Conservation (phyloP, 306 rosid species). For the Echinosophora koreensis region DNA sequence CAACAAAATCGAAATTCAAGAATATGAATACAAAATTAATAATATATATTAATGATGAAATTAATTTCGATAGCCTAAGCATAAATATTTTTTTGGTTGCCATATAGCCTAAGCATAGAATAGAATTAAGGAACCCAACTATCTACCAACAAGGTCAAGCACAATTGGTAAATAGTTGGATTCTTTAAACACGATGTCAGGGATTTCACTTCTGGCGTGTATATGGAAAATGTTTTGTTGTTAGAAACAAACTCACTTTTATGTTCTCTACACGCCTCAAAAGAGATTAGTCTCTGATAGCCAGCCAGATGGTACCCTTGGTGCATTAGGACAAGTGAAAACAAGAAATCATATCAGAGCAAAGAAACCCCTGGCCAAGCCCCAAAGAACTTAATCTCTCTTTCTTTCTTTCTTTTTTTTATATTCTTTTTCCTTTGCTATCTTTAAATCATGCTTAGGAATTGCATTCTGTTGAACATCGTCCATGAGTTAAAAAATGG, state of each 20-base stretch:
- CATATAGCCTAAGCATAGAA: no score
- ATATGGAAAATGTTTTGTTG: not conserved
- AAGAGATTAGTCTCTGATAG: no score
- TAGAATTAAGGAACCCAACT: no score
- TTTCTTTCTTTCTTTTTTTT: not conserved
- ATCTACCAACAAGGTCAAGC: no score
- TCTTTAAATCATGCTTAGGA: constrained; percentile 39
- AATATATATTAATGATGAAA: not conserved
- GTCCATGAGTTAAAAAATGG: constrained; percentile 54
- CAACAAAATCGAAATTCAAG: not conserved
- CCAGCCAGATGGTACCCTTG: no score
- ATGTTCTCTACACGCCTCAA: no score
- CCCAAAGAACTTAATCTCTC: not conserved
- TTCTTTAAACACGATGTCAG: no score
- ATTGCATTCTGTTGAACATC: constrained; percentile 54
- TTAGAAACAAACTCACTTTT: no score
- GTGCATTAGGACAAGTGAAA: not conserved
- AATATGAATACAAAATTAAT: not conserved
- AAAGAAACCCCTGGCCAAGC: not conserved
- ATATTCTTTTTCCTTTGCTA: constrained; percentile 26
- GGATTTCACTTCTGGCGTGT: no score
- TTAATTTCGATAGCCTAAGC: not conserved
- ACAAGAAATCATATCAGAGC: constrained; percentile 6
- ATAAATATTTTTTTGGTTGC: not conserved
- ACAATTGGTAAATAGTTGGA: no score